Percentiles rank a stretch among this genome's conserved stretches.
These are phyloP conservation scores for Solanum bukasovii DNA, from an alignment of 257 asterid genomes.

Conservation along the genomic window DNA sequence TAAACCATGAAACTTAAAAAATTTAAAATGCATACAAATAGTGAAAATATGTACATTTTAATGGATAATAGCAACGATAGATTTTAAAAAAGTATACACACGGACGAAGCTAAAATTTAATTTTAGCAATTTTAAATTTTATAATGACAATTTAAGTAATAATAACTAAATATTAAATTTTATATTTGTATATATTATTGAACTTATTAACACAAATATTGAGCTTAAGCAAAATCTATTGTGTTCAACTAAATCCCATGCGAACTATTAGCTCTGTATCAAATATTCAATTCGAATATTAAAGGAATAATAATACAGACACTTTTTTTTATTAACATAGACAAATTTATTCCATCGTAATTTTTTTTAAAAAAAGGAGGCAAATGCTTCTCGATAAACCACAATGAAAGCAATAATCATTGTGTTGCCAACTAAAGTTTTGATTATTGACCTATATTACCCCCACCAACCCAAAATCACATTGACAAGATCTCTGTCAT, in stretches of 20 bases:
- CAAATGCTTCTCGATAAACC: neutral
- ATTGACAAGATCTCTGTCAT: neutral
- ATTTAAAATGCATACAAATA: neutral
- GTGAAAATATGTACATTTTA: neutral
- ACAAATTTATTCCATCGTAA: neutral
- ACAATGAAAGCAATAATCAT: neutral
- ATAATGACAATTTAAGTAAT: too few species aligned
- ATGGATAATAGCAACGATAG: neutral
- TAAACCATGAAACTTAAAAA: neutral
- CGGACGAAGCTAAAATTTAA: too few species aligned
- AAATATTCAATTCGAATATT: too few species aligned
- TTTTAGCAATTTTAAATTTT: too few species aligned
- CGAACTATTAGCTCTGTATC: too few species aligned
- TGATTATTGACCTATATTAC: neutral
- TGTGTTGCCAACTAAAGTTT: neutral
- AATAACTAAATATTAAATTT: too few species aligned
- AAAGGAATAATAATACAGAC: too few species aligned
- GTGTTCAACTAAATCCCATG: neutral
- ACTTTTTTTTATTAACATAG: neutral
- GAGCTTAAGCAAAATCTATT: too few species aligned
- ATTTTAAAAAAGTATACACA: neutral
- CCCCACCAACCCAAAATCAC: neutral
- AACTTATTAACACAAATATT: too few species aligned
- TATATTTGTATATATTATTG: too few species aligned
- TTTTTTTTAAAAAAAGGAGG: neutral